Evolutionary conservation across 75 land plant species (phyloP), one percentile per base, ranked within the genome.

Genomic region (Cryptomeria japonica): DNA sequence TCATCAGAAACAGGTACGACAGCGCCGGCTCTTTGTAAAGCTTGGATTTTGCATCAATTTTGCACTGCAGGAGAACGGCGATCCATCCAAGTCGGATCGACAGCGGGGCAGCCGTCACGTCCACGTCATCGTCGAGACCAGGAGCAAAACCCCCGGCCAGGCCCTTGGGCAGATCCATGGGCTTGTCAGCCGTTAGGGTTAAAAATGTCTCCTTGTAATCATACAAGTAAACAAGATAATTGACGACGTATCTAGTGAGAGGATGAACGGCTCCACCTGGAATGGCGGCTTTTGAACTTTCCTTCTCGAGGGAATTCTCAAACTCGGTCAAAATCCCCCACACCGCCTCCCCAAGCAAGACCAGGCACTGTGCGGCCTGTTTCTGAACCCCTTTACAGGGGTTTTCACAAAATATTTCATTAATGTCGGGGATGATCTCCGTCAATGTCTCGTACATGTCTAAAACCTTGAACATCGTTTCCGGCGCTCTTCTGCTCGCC

Each of bases 251-350:
- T 13, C 92, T 78, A 14, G 96, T 94, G 7, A 97, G 89, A 0
- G 93, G 93, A 88, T 97, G 97, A 28, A 97, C 70, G 1, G 91
- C 96, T 32, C 97, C 95, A 5, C 96, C 96, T 1, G 92, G 87
- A 19, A 92, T 90, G 0, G 89, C 86, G 1, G 92, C 80, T 77
- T 91, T 93, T 8, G 96, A 90, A 44, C 92, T 88, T 87, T 96
- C 95, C 87, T 93, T 91, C 80, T 95, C 95, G 4, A 97, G 88
- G 6, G 91, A 87, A 37, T 88, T 75, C 86, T 97, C 99, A 87
- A 97, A 95, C 53, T 96, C 95, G 0, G 89, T 55, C 11, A 97
- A 86, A 37, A 88, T 90, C 25, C 90, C 78, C 10, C 93, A 86
- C 10, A 92, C 93, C 6, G 90, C 88, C 49, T 95, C 97, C 53